Evolutionary conservation across 305 asterid genomes (phyloP).

Genomic region (Solanum hybrid): DNA sequence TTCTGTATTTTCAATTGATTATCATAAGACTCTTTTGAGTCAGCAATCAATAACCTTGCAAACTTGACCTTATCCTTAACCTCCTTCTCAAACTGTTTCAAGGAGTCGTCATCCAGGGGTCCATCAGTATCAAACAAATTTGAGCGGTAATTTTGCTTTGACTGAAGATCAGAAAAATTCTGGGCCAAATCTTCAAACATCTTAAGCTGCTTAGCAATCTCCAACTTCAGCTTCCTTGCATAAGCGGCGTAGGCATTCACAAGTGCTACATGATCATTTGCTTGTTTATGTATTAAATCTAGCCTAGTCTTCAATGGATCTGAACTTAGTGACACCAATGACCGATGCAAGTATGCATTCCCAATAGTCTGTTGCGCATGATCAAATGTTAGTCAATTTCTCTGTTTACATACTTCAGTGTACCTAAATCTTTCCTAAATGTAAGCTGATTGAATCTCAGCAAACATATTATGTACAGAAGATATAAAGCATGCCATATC

Average conservation of each 20-base stretch:
- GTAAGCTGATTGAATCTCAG: not conserved
- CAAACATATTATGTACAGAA: not conserved
- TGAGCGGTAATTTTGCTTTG: constrained; percentile 36
- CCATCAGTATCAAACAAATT: constrained; percentile 53
- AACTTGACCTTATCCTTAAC: constrained; percentile 63
- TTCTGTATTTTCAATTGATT: constrained; percentile 69
- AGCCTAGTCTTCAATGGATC: constrained; percentile 58
- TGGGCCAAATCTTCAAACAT: constrained; percentile 58
- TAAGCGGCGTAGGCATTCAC: constrained; percentile 64
- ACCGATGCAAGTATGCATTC: constrained; percentile 37
- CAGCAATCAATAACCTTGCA: constrained; percentile 56
- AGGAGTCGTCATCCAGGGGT: constrained; percentile 54
- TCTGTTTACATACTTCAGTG: not conserved
- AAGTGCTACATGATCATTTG: constrained; percentile 50
- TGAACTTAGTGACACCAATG: constrained; percentile 49
- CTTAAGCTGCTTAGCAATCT: constrained; percentile 54
- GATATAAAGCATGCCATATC: not conserved
- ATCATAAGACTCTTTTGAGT: constrained; percentile 61
- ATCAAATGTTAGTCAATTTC: not conserved
- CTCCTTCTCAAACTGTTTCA: constrained; percentile 73
- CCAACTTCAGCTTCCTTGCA: constrained; percentile 65
- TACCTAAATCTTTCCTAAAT: not conserved
- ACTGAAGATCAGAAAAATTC: constrained; percentile 38
- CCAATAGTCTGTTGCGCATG: constrained; percentile 49
- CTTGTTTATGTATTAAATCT: constrained; percentile 50